These are phyloP conservation scores for Pseudogymnoascus sp. DNA, from an alignment of 2,329 filamentous ascomycete species.

Conservation along the genomic window DNA sequence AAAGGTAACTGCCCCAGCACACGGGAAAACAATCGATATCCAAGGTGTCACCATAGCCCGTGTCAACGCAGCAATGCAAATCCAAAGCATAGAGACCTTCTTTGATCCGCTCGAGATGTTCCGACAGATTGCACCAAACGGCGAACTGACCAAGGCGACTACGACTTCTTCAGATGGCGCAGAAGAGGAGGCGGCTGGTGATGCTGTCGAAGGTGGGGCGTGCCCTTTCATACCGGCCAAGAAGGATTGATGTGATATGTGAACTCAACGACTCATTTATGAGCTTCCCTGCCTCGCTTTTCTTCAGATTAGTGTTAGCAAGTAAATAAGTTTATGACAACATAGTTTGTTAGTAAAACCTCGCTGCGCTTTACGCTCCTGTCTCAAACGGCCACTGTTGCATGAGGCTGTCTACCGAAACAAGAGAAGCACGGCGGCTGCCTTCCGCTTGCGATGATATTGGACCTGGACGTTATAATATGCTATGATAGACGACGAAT, in stretches of 20 bases:
- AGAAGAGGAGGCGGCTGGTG: neutral
- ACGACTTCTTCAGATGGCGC: neutral
- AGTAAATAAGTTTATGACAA: neutral
- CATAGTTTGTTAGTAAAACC: neutral
- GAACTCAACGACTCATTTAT: neutral
- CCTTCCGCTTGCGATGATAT: neutral
- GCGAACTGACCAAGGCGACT: conserved; percentile 15
- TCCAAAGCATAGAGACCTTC: conserved; percentile 53
- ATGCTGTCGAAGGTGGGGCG: neutral
- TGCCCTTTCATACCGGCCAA: neutral
- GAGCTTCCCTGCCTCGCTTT: neutral
- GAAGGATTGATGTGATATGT: neutral
- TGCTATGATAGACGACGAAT: neutral
- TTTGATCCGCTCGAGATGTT: conserved; percentile 62
- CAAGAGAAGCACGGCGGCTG: neutral
- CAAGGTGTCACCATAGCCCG: conserved; percentile 53
- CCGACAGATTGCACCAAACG: conserved; percentile 48
- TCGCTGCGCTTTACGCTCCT: neutral
- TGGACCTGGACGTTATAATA: neutral
- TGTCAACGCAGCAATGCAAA: conserved; percentile 50
- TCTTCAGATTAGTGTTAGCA: neutral
- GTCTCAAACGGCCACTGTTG: neutral
- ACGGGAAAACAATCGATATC: conserved; percentile 53
- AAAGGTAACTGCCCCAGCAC: conserved; percentile 52
- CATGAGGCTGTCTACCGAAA: neutral